Evolutionary conservation across 2,329 filamentous ascomycete species (phyloP).

Genomic region (Colletotrichum sp.): DNA sequence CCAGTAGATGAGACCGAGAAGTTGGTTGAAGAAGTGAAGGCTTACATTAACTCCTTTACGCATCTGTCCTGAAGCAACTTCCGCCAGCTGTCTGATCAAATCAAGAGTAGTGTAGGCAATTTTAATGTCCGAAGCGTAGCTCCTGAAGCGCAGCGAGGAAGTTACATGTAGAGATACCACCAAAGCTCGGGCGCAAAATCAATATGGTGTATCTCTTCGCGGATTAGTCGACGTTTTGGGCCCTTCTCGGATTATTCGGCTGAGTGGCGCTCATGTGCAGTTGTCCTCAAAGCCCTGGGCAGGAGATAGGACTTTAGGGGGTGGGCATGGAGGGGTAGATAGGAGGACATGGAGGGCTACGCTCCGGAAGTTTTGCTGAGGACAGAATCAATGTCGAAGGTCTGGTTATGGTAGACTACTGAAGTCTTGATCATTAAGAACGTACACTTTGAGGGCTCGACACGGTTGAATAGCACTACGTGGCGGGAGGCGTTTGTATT

Average conservation of each 20-base stretch:
- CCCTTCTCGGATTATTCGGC: background rate
- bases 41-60: background rate
- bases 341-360: too few species aligned
- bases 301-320: too few species aligned
- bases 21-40: background rate
- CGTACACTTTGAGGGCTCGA: background rate
- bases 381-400: too few species aligned
- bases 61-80: background rate
- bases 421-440: background rate
- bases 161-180: too few species aligned
- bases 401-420: background rate
- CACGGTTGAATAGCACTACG: background rate
- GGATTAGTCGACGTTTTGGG: too few species aligned
- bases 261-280: background rate
- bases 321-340: too few species aligned
- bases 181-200: too few species aligned
- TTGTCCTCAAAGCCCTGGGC: background rate
- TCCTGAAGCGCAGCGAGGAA: too few species aligned
- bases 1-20: background rate
- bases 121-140: too few species aligned
- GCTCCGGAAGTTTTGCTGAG: too few species aligned
- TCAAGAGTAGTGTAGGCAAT: fast-evolving
- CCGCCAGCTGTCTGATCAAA: background rate
- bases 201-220: background rate
- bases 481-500: background rate